Evolutionary conservation across 495 filamentous ascomycete species (phyloP), one percentile per base, ranked within the genome.

Genomic region (Penicillium diatomitis): DNA sequence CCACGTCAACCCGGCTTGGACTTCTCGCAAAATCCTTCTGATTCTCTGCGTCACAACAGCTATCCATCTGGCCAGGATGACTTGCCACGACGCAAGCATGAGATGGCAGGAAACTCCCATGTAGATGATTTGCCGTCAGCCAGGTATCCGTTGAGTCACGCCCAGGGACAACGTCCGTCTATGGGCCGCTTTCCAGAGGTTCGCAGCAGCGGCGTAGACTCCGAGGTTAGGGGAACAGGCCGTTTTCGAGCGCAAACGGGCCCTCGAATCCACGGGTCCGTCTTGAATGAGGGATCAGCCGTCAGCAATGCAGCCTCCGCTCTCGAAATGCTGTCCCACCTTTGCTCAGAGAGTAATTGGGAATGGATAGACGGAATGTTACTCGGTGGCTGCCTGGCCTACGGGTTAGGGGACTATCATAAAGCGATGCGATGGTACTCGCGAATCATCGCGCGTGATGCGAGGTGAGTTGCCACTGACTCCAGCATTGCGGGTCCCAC

Each of bases 291-390:
- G 27, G 61, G 52, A n/a, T 63, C 65, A 7, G 60, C 64, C 2
- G 47, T 62, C 11, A 52, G 56, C 8, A 72, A 67, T 55, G 89
- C 90, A 2, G 78, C 73, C 44, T 74, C 79, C 10, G 85, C 89
- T 33, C 66, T 96, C 36, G 85, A 92, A 32, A 84, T 90, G 64
- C 70, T 98, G 8, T 85, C 82, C 31, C 81, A 81, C 54, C 69
- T 96, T 29, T 95, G 90, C 64, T 82, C 82, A 55, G 86, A 95
- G 57, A 91, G 88, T 60, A 78, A 77, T 10, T 95, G 91, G 89
- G 80, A 84, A 55, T 98, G 92, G 92, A 81, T 91, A 47, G 91
- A 97, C 64, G 92, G 94, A 10, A 95, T 98, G 77, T 71, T 96
- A 27, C 78, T 98, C 10, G 90, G 85, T 33, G 92, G 92, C 4